phyloP scores from a whole-genome alignment of 2,329 filamentous ascomycete genomes.

The Leptoxyphium fumago region DNA sequence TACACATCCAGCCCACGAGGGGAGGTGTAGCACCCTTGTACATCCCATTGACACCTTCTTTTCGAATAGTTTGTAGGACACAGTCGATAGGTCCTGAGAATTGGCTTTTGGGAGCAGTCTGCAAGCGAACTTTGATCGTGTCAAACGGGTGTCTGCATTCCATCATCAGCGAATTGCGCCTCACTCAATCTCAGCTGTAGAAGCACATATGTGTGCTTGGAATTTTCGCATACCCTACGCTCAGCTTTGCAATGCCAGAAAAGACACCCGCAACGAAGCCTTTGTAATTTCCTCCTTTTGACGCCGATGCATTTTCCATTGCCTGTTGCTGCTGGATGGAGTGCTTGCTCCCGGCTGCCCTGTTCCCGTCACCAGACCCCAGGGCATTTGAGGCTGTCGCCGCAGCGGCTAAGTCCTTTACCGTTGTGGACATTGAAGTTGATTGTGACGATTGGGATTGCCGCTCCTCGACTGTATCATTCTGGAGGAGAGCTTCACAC shows the following conservation, averaged over 20 bases:
- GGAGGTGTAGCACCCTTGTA: constrained; percentile 87
- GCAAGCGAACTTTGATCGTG: constrained; percentile 89
- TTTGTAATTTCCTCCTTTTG: constrained; percentile 49
- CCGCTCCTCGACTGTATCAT: too few species aligned
- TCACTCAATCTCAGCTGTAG: background rate
- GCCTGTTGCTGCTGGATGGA: background rate
- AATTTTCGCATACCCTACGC: constrained; percentile 41
- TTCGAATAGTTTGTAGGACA: constrained; percentile 64
- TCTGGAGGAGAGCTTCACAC: too few species aligned
- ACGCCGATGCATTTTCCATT: background rate
- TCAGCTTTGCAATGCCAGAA: constrained; percentile 80
- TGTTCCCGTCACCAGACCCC: background rate
- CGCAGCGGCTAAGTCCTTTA: background rate
- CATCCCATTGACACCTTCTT: constrained; percentile 70
- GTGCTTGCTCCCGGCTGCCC: background rate
- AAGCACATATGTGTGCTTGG: background rate
- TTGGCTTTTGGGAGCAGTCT: constrained; percentile 62
- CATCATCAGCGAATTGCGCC: background rate
- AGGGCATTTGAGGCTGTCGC: background rate
- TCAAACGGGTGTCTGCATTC: constrained; percentile 63
- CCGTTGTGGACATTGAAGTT: background rate
- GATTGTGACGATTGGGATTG: too few species aligned
- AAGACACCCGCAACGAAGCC: constrained; percentile 98
- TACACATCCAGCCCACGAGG: constrained; percentile 94
- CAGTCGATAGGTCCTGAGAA: constrained; percentile 83